These are phyloP conservation scores for Dioszegia crocea DNA, from an alignment of 768 basidiomycete genomes.

Conservation along the genomic window DNA sequence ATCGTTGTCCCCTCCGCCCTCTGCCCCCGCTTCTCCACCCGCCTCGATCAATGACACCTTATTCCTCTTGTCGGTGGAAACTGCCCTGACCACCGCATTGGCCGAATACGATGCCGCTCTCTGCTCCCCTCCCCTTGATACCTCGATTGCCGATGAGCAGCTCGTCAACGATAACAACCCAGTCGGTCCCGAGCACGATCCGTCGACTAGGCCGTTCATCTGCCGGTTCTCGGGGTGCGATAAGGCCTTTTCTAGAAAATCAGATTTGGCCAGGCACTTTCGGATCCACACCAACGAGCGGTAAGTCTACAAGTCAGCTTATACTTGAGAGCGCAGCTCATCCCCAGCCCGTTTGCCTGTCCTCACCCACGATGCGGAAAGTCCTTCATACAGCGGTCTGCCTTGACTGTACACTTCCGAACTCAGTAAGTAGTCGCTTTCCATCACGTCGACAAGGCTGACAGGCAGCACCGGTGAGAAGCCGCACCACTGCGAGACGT, in stretches of 20 bases:
- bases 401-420: slow-evolving; percentile 49
- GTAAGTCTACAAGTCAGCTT: slow-evolving; percentile 41
- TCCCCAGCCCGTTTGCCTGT: slow-evolving; percentile 42
- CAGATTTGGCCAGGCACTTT: slow-evolving; percentile 51
- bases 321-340: background rate
- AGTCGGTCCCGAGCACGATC: slow-evolving; percentile 32
- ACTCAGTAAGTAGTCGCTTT: slow-evolving; percentile 42
- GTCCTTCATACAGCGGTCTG: slow-evolving; percentile 43
- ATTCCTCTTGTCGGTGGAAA: background rate
- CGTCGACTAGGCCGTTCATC: slow-evolving; percentile 32
- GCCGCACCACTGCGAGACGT: slow-evolving; percentile 49
- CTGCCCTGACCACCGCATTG: background rate
- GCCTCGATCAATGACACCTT: background rate
- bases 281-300: slow-evolving; percentile 53
- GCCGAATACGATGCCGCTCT: background rate
- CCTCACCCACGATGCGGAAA: slow-evolving; percentile 35
- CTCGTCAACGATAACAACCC: slow-evolving; percentile 38
- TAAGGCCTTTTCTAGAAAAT: slow-evolving; percentile 51
- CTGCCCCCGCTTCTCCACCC: background rate
- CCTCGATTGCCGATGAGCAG: slow-evolving; percentile 17
- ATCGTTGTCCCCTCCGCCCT: background rate
- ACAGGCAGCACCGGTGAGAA: slow-evolving; percentile 49
- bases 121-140: background rate
- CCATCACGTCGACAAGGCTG: background rate
- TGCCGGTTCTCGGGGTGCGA: slow-evolving; percentile 39